Evolutionary conservation across 2,329 filamentous ascomycete species (phyloP).

Genomic region (Aspergillus oerlinghausenensis): DNA sequence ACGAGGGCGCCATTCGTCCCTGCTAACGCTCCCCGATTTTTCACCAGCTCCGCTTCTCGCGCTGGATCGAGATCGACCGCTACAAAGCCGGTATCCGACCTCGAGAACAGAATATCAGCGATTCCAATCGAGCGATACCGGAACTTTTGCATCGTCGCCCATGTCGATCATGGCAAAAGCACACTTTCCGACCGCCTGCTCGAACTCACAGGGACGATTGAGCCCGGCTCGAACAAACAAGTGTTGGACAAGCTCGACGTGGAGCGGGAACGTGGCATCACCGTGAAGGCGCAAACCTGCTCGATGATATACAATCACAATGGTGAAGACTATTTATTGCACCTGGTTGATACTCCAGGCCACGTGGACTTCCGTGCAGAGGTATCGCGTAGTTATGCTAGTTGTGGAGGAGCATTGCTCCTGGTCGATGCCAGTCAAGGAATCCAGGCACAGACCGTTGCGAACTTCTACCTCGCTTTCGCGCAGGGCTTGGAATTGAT

Average conservation of each 20-base stretch:
- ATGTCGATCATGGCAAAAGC: conserved; percentile 98
- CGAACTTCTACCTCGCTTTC: conserved; percentile 97
- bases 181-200: conserved; percentile 89
- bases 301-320: conserved; percentile 91
- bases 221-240: conserved; percentile 83
- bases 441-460: conserved; percentile 94
- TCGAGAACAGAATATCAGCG: conserved; percentile 53
- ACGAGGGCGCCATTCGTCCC: conserved; percentile 24
- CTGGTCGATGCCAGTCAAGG: conserved; percentile 96
- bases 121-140: conserved; percentile 57
- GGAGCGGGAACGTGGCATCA: conserved; percentile 92
- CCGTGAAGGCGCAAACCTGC: conserved; percentile 97
- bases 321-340: conserved; percentile 83
- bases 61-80: conserved; percentile 16
- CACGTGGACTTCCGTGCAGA: conserved; percentile 98
- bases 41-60: conserved; percentile 27
- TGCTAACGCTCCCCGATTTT: conserved; percentile 23
- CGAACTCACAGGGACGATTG: conserved; percentile 90
- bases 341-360: conserved; percentile 93
- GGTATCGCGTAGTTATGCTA: conserved; percentile 91
- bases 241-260: conserved; percentile 96
- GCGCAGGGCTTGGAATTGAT: conserved; percentile 81
- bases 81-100: conserved; percentile 38
- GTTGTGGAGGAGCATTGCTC: conserved; percentile 85
- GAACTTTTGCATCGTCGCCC: conserved; percentile 98